A percentile compares a stretch with the other conserved stretches of the same genome.
phyloP scores from a whole-genome alignment of 106 monocot genomes.

The Phalaenopsis aphrodite region DNA sequence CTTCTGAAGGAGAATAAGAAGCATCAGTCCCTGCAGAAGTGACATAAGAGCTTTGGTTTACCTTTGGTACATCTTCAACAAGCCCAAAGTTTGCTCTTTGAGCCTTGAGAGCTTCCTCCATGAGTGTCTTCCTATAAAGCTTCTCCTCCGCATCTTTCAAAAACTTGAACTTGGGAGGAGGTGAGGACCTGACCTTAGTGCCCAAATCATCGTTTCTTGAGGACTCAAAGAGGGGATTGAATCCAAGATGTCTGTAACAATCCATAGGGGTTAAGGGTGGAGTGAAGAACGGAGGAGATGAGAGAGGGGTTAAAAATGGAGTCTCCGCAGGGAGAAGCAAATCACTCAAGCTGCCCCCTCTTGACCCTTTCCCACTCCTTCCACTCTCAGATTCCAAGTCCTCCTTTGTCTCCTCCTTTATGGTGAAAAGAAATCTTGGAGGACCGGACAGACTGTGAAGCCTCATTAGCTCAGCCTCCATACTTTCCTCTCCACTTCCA shows the following conservation, averaged over 20 bases:
- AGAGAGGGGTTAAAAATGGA: constrained; percentile 60
- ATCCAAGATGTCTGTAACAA: constrained; percentile 26
- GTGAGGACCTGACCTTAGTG: constrained; percentile 10
- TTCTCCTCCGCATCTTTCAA: constrained; percentile 94
- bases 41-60: neutral
- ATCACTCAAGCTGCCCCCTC: constrained; percentile 65
- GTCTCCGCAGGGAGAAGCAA: constrained; percentile 26
- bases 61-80: neutral
- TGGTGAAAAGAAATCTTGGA: constrained; percentile 83
- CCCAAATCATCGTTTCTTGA: constrained; percentile 10
- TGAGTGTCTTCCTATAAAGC: constrained; percentile 53
- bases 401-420: constrained; percentile 86
- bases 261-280: constrained; percentile 30
- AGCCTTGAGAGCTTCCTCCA: constrained; percentile 48
- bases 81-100: neutral
- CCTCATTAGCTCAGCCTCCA: constrained; percentile 86
- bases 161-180: constrained; percentile 90
- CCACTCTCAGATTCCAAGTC: constrained; percentile 40
- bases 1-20: neutral
- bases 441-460: constrained; percentile 63
- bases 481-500: constrained; percentile 31
- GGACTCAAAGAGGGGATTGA: constrained; percentile 58
- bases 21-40: neutral
- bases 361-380: constrained; percentile 51
- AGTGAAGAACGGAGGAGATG: constrained; percentile 59